These are phyloP conservation scores for Crassisporium funariophilum DNA, from an alignment of 768 basidiomycete genomes.

Conservation along the genomic window DNA sequence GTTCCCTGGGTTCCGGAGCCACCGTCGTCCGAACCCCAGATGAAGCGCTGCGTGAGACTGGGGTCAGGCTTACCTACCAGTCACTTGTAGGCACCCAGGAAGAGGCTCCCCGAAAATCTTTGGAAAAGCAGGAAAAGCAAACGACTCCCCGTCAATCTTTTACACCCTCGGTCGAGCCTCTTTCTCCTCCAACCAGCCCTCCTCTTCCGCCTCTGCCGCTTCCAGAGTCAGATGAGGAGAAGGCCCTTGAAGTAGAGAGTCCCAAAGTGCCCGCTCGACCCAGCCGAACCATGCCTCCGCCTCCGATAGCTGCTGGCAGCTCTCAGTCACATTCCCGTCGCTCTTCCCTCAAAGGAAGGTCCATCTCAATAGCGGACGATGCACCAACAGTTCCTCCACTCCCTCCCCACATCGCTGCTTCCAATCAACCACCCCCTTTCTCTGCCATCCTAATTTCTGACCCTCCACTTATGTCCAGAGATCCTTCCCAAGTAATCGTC, in stretches of 20 bases:
- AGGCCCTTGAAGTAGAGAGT: slow-evolving; percentile 27
- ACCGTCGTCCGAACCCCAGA: slow-evolving; percentile 78
- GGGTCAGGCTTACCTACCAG: slow-evolving; percentile 41
- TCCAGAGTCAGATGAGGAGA: slow-evolving; percentile 34
- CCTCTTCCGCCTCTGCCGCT: slow-evolving; percentile 58
- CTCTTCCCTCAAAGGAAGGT: slow-evolving; percentile 41
- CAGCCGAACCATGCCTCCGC: slow-evolving; percentile 29
- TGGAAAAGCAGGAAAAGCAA: slow-evolving; percentile 16
- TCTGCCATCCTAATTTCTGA: slow-evolving; percentile 66
- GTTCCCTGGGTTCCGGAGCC: slow-evolving; percentile 69
- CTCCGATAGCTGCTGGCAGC: slow-evolving; percentile 27
- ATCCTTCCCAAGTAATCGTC: slow-evolving; percentile 66
- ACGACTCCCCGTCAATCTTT: slow-evolving; percentile 15
- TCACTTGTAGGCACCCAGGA: slow-evolving; percentile 16
- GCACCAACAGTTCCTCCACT: slow-evolving; percentile 50
- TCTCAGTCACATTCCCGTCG: slow-evolving; percentile 27
- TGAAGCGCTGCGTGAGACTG: slow-evolving; percentile 65
- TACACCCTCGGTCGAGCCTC: slow-evolving; percentile 19
- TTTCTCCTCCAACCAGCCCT: slow-evolving; percentile 45
- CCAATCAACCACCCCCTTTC: slow-evolving; percentile 59
- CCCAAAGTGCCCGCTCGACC: slow-evolving; percentile 39
- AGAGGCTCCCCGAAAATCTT: slow-evolving; percentile 9
- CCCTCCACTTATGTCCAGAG: slow-evolving; percentile 46
- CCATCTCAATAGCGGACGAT: slow-evolving; percentile 38
- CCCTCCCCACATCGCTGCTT: slow-evolving; percentile 44